Base-by-base conservation (phyloP, 2,329 filamentous ascomycete genomes). In the Fusarium subtropicale region DNA sequence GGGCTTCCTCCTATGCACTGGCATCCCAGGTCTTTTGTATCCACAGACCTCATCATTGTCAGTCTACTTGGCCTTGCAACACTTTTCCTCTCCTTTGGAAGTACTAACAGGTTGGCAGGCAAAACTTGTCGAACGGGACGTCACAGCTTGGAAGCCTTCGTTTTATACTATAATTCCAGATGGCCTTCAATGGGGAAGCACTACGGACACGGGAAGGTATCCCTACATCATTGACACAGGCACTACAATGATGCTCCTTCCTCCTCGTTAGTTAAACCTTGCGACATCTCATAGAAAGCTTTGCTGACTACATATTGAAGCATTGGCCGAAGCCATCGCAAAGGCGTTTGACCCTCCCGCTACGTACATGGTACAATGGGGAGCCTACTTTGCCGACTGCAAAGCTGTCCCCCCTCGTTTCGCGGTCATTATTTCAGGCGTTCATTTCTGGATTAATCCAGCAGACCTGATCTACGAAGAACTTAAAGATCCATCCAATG, bases 141-240 rank as follows among this genome's bases (percentile, higher is more conserved):
- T 77, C 56, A 81, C 82, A 7, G 76, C 81, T 2, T 84, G 77
- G 75, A 75, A 81, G 60, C 83, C 83, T 61, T 86, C 85, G 4
- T 87, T 84, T 73, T 87, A 87, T 69, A 86, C 85, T 20, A 81
- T 87, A 58, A 76, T 86, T 48, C 82, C 83, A 1, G 83, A 85
- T 57, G 85, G 84, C 5, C 77, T 85, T 61, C 75, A 76, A 63
- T 86, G 79, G 72, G 84, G 79, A 26, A 76, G 78, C 41, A 81
- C 77, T 7, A 80, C 76, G 3, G 81, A 83, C 62, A 76, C 71
- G 20, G 80, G 76, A 34, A 83, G 81, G 69, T 83, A 81, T 55
- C 83, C 83, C 7, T 85, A 82, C 70, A 84, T 87, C 53, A 77
- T 87, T 51, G 85, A 87, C 74, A 85, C 82, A 18, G 84, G 83